Evolutionary conservation across 2,329 filamentous ascomycete genomes (phyloP), one percentile per base, ranked within the genome.

Genomic region (Pyrenochaeta sp.): DNA sequence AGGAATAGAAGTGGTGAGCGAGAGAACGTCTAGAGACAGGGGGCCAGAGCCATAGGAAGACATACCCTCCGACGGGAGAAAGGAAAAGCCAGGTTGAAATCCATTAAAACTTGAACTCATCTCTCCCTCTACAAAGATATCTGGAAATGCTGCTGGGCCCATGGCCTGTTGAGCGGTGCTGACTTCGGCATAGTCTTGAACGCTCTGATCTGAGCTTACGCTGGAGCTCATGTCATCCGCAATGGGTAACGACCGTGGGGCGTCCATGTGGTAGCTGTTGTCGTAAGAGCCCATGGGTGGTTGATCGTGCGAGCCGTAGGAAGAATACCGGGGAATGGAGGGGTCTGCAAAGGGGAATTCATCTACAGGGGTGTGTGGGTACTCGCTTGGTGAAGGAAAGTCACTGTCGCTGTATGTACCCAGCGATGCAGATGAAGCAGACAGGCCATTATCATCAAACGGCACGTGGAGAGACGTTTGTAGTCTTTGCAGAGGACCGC

Each of bases 371-470:
- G 76, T 77, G 8, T 72, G 70, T 13, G 76, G 74, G 42, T 71
- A 77, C 42, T 79, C 76, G 46, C 71, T 60, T 9, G 76, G 76
- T 14, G 75, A 76, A 21, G 73, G 71, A 44, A 74, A 77, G 47
- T 77, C 76, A 41, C 74, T 73, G 44, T 77, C 75, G 40, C 74
- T 72, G 55, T 74, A 78, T 11, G 75, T 76, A 36, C 72, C 73
- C 15, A 76, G 58, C 6, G 76, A 77, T 35, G 73, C 73, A 6
- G 73, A 73, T 4, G 77, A 77, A 14, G 71, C 68, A 17, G 76
- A 77, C 26, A 74, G 60, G 9, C 67, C 65, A 26, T 65, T 61
- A 9, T 73, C 72, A 34, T 77, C 74, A 42, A 69, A 75, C 11
- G 70, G 68, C 11, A 68, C 53, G 11, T 68, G 59, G 19, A 76